Evolutionary conservation across 768 basidiomycete genomes (phyloP), one percentile per base, ranked within the genome.

Genomic region (Brasilioporus rufonigricans): DNA sequence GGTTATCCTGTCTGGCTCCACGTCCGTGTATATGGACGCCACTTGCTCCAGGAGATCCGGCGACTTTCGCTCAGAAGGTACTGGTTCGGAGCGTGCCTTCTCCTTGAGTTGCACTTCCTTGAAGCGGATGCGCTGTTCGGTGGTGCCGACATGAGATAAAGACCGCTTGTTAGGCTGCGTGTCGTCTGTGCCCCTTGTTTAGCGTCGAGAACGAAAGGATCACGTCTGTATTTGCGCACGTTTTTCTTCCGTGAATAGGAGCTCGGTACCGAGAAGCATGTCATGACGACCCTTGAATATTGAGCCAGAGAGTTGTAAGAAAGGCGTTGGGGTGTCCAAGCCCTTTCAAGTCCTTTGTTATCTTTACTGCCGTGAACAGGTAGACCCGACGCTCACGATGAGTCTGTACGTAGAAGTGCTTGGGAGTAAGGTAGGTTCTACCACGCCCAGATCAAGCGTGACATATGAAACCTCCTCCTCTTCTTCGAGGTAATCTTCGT

Each of bases 401-500:
- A 91, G 73, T 43, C 85, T 80, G 65, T 86, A 91, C 1, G 82
- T 74, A 0, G 84, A 79, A 0, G 83, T 83, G 61, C 81, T 90
- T 2, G 89, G 86, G 7, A 93, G 77, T 26, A 92, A 79, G 0
- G 85, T 85, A 3, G 89, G 87, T 61, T 92, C 88, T 32, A 87
- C 78, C 27, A 70, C 58, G 40, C 86, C 88, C 1, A 93, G 73
- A 65, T 92, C 91, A 19, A 93, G 75, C 0, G 88, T 89, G 13
- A 90, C 81, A 61, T 90, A 91, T 9, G 73, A 74, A 5, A 86
- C 69, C 53, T 83, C 83, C 33, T 79, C 75, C 38, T 77, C 72
- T 21, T 78, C 76, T 19, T 77, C 72, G 55, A 86, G 79, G 60
- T 89, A 89, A 27, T 85, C 81, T 29, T 85, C 79, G 33, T 92